A percentile compares a stretch with the other conserved stretches of the same genome.
Evolutionary conservation across 805 yeast species (phyloP).

Genomic region (Starmerella riodocensis): DNA sequence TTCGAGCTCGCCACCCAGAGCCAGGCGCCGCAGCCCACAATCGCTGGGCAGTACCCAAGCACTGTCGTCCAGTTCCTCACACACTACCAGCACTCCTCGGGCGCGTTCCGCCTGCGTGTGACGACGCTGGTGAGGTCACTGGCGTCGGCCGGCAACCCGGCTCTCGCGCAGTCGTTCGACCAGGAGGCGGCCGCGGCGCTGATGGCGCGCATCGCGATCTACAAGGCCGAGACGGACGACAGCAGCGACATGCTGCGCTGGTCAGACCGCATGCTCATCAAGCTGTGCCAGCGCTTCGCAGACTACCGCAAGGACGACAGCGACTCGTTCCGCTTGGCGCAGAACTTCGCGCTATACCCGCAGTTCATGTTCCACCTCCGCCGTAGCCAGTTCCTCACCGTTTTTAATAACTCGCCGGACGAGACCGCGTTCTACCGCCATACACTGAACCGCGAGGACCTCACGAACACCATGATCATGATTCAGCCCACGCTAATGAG

Average conservation of each 20-base stretch:
- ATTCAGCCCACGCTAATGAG: slow-evolving; percentile 93
- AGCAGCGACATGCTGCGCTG: slow-evolving; percentile 77
- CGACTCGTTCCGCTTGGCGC: slow-evolving; percentile 66
- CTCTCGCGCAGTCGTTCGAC: slow-evolving; percentile 60
- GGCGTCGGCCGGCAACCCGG: slow-evolving; percentile 43
- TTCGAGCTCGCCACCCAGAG: slow-evolving; percentile 52
- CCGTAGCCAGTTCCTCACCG: slow-evolving; percentile 90
- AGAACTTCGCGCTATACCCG: slow-evolving; percentile 77
- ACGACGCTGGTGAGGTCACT: slow-evolving; percentile 59
- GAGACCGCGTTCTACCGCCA: slow-evolving; percentile 97
- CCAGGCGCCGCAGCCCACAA: slow-evolving; percentile 24
- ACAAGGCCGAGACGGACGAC: slow-evolving; percentile 68
- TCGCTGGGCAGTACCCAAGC: slow-evolving; percentile 19
- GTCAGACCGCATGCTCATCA: slow-evolving; percentile 84
- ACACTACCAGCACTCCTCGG: slow-evolving; percentile 89
- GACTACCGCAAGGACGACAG: slow-evolving; percentile 83
- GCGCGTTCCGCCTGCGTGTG: slow-evolving; percentile 75
- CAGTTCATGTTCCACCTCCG: slow-evolving; percentile 92
- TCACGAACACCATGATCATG: slow-evolving; percentile 86
- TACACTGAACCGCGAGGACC: slow-evolving; percentile 78
- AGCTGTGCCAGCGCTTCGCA: slow-evolving; percentile 84
- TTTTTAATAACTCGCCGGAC: slow-evolving; percentile 96
- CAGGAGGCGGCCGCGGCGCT: slow-evolving; percentile 97
- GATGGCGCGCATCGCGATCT: slow-evolving; percentile 81
- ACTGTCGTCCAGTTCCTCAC: slow-evolving; percentile 66